Conservation (phyloP, 306 rosid species). For the Malus sieversii region DNA sequence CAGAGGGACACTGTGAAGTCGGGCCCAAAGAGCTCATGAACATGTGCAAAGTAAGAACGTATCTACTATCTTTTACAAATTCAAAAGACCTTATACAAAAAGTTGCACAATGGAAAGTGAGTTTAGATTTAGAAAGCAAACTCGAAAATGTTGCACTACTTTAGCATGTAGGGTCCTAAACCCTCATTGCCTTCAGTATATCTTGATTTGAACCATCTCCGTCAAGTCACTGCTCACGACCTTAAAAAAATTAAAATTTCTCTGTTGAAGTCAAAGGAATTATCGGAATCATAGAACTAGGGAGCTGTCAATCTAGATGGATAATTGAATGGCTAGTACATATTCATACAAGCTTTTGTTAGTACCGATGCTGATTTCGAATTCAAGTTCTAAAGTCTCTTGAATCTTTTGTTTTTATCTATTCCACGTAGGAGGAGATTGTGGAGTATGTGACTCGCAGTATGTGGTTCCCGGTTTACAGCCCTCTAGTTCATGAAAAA, state of each 20-base stretch:
- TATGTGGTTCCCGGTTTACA: background rate
- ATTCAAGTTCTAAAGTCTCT: background rate
- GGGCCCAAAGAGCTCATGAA: slow-evolving; percentile 54
- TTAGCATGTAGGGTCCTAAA: too few relatives aligned
- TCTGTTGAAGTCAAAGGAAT: background rate
- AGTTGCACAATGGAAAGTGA: background rate
- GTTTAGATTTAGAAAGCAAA: background rate
- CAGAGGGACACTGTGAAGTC: slow-evolving; percentile 69
- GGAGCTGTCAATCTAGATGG: background rate
- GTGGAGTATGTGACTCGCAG: slow-evolving; percentile 2
- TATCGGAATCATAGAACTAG: background rate
- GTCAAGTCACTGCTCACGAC: background rate
- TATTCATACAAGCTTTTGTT: background rate
- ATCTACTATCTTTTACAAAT: background rate
- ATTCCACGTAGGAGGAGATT: background rate
- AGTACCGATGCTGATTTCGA: background rate
- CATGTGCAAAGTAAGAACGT: slow-evolving; percentile 67
- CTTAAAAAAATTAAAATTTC: too few relatives aligned
- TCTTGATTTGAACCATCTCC: background rate
- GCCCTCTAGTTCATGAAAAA: background rate
- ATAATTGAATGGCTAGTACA: background rate
- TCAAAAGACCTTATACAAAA: background rate
- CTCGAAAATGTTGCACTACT: background rate
- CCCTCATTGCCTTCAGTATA: background rate
- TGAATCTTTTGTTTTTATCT: background rate